These are phyloP conservation scores for Cytospora schulzeri DNA, from an alignment of 2,329 filamentous ascomycete genomes.

Conservation along the genomic window DNA sequence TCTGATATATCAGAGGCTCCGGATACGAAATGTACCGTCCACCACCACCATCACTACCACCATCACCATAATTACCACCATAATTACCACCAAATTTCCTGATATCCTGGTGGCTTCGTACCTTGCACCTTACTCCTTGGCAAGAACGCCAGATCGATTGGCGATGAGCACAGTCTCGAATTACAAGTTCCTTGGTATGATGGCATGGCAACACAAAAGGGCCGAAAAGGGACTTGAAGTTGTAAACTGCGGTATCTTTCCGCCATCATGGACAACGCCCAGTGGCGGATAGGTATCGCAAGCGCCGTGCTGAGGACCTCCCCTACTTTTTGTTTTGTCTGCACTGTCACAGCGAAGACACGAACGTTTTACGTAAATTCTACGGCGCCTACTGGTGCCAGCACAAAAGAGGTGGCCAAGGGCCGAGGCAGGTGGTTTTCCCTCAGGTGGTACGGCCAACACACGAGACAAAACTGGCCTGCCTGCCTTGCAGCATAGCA, in stretches of 20 bases:
- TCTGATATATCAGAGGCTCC: background rate
- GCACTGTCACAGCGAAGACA: too few relatives aligned
- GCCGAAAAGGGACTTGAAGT: background rate
- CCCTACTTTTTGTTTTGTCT: slow-evolving; percentile 1
- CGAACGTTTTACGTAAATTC: slow-evolving; percentile 21
- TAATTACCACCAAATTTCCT: too few relatives aligned
- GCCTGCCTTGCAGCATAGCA: background rate
- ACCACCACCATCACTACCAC: background rate
- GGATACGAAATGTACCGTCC: background rate
- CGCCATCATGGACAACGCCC: background rate
- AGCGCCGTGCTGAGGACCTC: too few relatives aligned
- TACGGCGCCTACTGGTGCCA: background rate
- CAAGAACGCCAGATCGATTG: background rate
- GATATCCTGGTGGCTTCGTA: too few relatives aligned
- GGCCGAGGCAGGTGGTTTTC: too few relatives aligned
- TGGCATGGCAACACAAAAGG: background rate
- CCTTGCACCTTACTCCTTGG: background rate
- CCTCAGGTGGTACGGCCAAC: background rate
- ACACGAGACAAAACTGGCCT: background rate
- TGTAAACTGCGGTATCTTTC: background rate
- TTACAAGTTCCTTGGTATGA: background rate
- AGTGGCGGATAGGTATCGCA: slow-evolving; percentile 1
- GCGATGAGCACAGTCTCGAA: background rate
- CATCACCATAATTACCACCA: too few relatives aligned
- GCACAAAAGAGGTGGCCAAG: background rate